These are phyloP conservation scores for Trichosanthes cucumerina DNA, from an alignment of 306 rosid genomes.

Conservation along the genomic window DNA sequence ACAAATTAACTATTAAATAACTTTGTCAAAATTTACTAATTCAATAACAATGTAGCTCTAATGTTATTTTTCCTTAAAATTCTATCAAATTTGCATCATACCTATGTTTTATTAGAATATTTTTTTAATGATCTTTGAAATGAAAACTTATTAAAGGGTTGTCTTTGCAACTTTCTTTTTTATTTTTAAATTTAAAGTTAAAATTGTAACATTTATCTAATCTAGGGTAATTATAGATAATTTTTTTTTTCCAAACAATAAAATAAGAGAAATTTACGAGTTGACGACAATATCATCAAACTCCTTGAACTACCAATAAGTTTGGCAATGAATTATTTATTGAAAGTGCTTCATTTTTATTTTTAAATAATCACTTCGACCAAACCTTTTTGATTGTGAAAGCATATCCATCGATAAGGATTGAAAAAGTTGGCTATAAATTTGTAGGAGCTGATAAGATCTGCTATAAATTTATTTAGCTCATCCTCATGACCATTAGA, in stretches of 20 bases:
- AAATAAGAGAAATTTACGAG: not conserved
- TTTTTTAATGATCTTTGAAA: not conserved
- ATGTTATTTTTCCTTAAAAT: too few species aligned
- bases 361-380: not conserved
- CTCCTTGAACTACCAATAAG: not conserved
- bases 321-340: not conserved
- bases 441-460: not conserved
- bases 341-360: not conserved
- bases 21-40: too few species aligned
- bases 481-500: not conserved
- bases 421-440: not conserved
- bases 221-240: too few species aligned
- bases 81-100: not conserved
- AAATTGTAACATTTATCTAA: too few species aligned
- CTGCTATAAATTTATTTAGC: not conserved
- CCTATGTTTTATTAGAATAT: not conserved
- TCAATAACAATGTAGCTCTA: too few species aligned
- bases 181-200: too few species aligned
- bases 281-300: not conserved
- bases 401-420: conserved; percentile 1
- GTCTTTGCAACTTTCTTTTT: too few species aligned
- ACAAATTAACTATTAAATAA: too few species aligned
- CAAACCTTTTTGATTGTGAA: not conserved
- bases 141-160: not conserved
- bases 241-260: too few species aligned